Evolutionary conservation across 805 yeast genomes (phyloP), one percentile per base, ranked within the genome.

Genomic region (Ogataea angusta): DNA sequence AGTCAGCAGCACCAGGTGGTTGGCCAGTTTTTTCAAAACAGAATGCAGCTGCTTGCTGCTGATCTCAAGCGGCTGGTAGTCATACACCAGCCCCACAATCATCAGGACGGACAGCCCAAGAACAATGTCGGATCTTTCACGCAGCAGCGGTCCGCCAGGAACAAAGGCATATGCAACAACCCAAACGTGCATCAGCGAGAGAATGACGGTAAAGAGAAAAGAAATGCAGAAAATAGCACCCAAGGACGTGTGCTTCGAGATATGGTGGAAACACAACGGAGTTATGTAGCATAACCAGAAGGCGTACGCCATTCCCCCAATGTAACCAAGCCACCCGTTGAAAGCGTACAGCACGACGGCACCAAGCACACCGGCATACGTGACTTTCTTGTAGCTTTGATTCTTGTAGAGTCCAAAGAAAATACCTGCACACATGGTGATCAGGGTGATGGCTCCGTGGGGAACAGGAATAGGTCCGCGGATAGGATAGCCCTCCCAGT

Each of bases 151-250:
- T 7, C 99, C 99, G 45, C 87, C 90, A 9, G 99, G 99, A 34
- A 93, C 99, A 67, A 93, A 93, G 0, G 99, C 98, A 63, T 93
- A 93, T 0, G 99, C 99, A 33, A 93, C 98, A 30, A 85, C 82
- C 98, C 98, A 91, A 36, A 91, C 95, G 62, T 89, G 91, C 5
- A 85, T 95, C 46, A 93, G 70, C 18, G 82, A 71, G 26, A 86
- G 59, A 4, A 83, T 34, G 37, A 80, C 68, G 47, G 74, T 66
- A 32, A 76, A 49, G 5, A 79, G 55, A 42, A 76, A 75, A 0
- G 76, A 73, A 2, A 74, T 42, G 4, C 70, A 63, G 53, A 80
- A 78, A 1, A 78, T 60, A 16, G 72, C 52, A 2, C 82, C 81
- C 18, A 85, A 78, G 43, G 74, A 65, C 2, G 39, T 18, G 75